These are phyloP conservation scores for Pseudocercospora fijiensis DNA, from an alignment of 2,329 filamentous ascomycete species.

Conservation along the genomic window DNA sequence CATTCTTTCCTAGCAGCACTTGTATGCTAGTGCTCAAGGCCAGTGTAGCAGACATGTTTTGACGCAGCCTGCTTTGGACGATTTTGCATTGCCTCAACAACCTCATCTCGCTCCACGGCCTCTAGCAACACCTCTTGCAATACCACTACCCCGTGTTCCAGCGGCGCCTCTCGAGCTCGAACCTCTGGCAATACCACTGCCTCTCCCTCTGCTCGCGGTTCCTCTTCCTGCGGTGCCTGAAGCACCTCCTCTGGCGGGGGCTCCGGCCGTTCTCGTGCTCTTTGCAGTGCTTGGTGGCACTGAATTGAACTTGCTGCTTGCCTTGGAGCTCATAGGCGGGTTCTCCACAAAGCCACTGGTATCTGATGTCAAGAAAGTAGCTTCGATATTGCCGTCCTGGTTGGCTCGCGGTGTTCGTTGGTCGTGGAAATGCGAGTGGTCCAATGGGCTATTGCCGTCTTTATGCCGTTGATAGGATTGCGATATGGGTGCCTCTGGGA, in stretches of 20 bases:
- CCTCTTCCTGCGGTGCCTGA: constrained; percentile 21
- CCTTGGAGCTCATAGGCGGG: constrained; percentile 52
- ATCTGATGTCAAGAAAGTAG: constrained; percentile 90
- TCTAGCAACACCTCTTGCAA: constrained; percentile 34
- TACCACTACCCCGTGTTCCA: constrained; percentile 32
- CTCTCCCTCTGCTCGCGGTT: constrained; percentile 16
- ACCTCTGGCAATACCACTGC: constrained; percentile 39
- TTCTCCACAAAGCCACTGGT: constrained; percentile 90
- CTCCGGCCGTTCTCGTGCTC: constrained; percentile 29
- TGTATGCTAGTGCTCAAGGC: background rate
- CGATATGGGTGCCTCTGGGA: constrained; percentile 83
- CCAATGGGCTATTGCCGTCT: constrained; percentile 28
- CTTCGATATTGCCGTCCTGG: constrained; percentile 56
- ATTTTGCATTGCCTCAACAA: background rate
- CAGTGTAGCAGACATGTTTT: no score
- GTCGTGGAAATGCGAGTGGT: constrained; percentile 29
- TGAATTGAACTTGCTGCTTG: constrained; percentile 36
- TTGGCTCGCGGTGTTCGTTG: constrained; percentile 18
- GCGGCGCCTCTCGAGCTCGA: constrained; percentile 28
- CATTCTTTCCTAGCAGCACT: no score
- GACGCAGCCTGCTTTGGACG: background rate
- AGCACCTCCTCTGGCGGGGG: constrained; percentile 37
- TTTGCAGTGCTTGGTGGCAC: constrained; percentile 24
- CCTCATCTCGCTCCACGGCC: constrained; percentile 35
- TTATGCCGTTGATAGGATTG: constrained; percentile 75